Conservation (phyloP, 75 land plant genomes). For the Picea sitchensis region DNA sequence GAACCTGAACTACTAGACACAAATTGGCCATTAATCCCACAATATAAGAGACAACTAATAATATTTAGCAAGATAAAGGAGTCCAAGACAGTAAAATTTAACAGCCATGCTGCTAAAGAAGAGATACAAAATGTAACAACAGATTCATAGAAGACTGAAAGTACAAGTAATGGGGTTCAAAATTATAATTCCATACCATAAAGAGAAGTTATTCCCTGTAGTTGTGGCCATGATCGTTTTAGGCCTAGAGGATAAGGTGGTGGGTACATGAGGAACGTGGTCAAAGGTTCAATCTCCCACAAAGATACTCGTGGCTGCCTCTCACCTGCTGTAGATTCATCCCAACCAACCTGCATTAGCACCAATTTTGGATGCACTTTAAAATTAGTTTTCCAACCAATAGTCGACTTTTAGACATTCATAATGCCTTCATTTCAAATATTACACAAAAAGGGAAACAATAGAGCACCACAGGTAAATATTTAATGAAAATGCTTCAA, state of each 20-base stretch:
- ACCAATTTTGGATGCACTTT: not conserved
- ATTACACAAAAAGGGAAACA: not conserved
- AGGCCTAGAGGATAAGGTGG: constrained; percentile 52
- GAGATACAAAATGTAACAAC: too few species aligned
- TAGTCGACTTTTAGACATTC: not conserved
- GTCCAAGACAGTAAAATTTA: too few species aligned
- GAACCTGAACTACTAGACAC: too few species aligned
- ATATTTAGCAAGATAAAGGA: too few species aligned
- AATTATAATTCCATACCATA: constrained; percentile 21
- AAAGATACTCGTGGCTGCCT: constrained; percentile 62
- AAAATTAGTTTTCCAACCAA: not conserved
- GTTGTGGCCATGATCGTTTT: constrained; percentile 55
- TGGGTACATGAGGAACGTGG: constrained; percentile 68
- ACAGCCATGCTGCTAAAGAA: too few species aligned
- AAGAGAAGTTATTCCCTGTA: constrained; percentile 20
- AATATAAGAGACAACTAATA: too few species aligned
- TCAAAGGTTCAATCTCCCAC: constrained; percentile 81
- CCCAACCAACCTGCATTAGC: constrained; percentile 67
- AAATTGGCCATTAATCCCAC: too few species aligned
- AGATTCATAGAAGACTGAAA: too few species aligned
- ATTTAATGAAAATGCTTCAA: too few species aligned
- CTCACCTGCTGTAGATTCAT: constrained; percentile 78
- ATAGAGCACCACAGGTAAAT: not conserved
- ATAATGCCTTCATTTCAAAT: not conserved
- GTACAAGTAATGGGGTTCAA: not conserved